phyloP scores from a whole-genome alignment of 306 rosid genomes.

The Vigna hirtella region DNA sequence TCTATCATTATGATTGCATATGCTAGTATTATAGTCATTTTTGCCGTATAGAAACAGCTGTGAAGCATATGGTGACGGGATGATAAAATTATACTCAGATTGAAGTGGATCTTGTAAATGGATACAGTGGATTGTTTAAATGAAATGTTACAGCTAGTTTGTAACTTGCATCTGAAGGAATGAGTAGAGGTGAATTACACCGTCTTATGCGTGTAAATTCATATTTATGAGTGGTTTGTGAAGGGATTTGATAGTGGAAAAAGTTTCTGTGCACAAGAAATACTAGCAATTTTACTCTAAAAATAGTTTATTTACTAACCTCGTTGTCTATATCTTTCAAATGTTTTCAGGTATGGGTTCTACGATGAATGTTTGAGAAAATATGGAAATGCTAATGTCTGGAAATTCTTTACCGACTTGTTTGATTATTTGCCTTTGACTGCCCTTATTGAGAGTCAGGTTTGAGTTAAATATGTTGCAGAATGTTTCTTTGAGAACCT shows the following conservation, averaged over 20 bases:
- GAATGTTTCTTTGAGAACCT: conserved; percentile 21
- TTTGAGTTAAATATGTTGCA: conserved; percentile 50
- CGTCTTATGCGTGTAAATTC: conserved; percentile 10
- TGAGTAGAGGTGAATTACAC: conserved; percentile 12
- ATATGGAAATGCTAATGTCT: conserved; percentile 97
- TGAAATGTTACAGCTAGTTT: conserved; percentile 20
- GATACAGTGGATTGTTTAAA: not conserved
- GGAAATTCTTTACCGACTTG: conserved; percentile 92
- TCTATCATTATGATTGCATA: not conserved
- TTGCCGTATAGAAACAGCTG: conserved; percentile 11
- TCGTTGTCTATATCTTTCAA: conserved; percentile 39
- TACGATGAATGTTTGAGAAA: conserved; percentile 99
- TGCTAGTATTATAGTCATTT: conserved; percentile 17
- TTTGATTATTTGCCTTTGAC: conserved; percentile 97
- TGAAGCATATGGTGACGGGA: not conserved
- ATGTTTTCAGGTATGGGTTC: conserved; percentile 88
- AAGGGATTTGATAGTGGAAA: not conserved
- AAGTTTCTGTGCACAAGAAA: conserved; percentile 11
- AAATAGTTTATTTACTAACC: conserved; percentile 30
- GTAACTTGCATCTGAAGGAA: conserved; percentile 11
- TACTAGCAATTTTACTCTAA: not conserved
- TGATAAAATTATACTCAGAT: conserved; percentile 12
- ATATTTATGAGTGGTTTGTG: conserved; percentile 14
- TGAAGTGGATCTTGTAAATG: not conserved
- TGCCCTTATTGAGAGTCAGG: conserved; percentile 99